Evolutionary conservation across 1,139 yeast genomes (phyloP), one percentile per base, ranked within the genome.

Genomic region (Debaryomyces sp.): DNA sequence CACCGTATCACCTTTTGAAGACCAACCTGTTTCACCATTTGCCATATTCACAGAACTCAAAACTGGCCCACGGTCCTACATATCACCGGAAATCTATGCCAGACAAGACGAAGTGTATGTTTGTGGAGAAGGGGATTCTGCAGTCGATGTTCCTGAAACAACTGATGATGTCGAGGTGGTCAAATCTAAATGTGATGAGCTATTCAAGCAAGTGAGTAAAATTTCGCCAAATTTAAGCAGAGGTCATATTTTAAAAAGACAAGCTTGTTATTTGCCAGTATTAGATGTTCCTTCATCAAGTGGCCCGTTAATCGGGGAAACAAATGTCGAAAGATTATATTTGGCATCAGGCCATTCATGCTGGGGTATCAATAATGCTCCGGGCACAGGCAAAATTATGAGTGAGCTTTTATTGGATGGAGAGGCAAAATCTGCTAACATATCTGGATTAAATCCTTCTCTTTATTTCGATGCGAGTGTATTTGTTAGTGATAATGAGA

Each of bases 301-400:
- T 5, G 98, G 99, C 3, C 99, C 99, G 0, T 76, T 94, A 50
- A 85, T 94, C 55, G 99, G 99, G 43, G 92, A 89, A 60, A 92
- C 98, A 0, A 90, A 91, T 61, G 94, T 90, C 17, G 82, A 80
- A 24, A 86, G 86, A 54, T 71, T 94, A 53, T 89, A 73, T 59
- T 70, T 94, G 51, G 96, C 97, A 3, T 82, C 95, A 17, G 99
- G 98, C 1, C 99, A 94, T 67, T 87, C 96, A 18, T 94, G 98
- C 70, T 94, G 99, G 99, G 99, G 99, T 22, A 94, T 94, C 54
- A 94, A 94, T 68, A 92, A 94, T 67, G 97, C 97, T 0, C 98
- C 98, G 1, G 98, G 89, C 4, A 91, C 98, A 1, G 99, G 99
- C 17, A 85, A 90, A 61, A 80, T 94, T 43, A 81, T 94, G 87